Base-by-base conservation (phyloP, 2,329 filamentous ascomycete species). In the Penicillium freii region DNA sequence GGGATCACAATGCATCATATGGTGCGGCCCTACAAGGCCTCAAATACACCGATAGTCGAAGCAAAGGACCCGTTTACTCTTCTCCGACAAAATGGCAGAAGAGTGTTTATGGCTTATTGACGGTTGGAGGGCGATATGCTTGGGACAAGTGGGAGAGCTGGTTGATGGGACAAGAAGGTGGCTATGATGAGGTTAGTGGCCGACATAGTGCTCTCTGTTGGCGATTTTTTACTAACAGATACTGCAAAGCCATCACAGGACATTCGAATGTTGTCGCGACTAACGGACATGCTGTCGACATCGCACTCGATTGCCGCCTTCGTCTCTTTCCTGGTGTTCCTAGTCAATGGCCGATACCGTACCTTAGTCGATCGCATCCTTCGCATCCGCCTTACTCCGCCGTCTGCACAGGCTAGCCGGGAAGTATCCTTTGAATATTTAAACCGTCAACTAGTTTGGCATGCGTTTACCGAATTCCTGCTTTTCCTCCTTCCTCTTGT, bases 401-500 rank as follows among this genome's bases (percentile, higher is more conserved):
- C 90, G 5, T 92, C 89, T 3, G 91, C 85, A 69, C 90, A 96
- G 71, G 89, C 95, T 62, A 91, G 86, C 71, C 84, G 93, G 33
- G 92, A 97, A 75, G 92, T 99, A 27, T 96, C 91, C 1, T 97
- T 99, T 71, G 94, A 99, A 76, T 97, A 97, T 69, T 84, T 97
- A 49, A 99, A 99, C 73, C 87, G 94, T 47, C 94, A 99, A 77
- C 85, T 99, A 11, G 94, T 99, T 38, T 99, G 94, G 94, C 94
- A 99, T 76, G 94, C 94, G n/a, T 96, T 99, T 69, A 99, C 94
- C 27, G 94, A 99, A 73, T 99, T 99, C 68, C 81, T 99, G n/a
- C 84, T 99, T 33, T 99, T 97, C 73, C 84, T 97, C 19, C 82
- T 99, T n/a, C 94, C 94, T 0, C 83, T 99, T n/a, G 90, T 99